Conservation (phyloP, 2,329 filamentous ascomycete genomes). For the Hirsutella minnesotensis region DNA sequence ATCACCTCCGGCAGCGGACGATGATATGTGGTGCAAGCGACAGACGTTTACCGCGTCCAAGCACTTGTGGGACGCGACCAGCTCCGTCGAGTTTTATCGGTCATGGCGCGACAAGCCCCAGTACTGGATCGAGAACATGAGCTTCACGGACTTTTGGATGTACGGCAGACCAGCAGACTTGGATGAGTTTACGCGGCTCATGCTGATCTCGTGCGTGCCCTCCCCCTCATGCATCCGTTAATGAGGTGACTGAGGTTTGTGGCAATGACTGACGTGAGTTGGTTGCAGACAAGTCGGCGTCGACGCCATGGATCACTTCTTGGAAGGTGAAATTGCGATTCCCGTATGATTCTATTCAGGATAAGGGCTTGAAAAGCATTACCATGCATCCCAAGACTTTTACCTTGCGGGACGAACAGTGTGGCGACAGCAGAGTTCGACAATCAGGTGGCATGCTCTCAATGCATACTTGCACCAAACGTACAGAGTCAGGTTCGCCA, state of each 20-base stretch:
- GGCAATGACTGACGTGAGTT: too few species aligned
- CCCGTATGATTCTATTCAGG: slow-evolving; percentile 3
- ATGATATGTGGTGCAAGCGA: slow-evolving; percentile 5
- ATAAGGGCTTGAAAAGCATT: too few species aligned
- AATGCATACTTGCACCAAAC: too few species aligned
- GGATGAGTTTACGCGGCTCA: slow-evolving; percentile 26
- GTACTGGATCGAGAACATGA: slow-evolving; percentile 20
- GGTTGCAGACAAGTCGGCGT: slow-evolving; percentile 20
- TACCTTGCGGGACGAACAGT: too few species aligned
- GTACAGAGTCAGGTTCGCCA: too few species aligned
- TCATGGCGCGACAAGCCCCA: slow-evolving; percentile 32
- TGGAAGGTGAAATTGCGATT: slow-evolving; percentile 15
- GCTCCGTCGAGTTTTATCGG: slow-evolving; percentile 28
- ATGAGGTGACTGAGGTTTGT: too few species aligned
- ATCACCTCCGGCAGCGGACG: slow-evolving; percentile 1
- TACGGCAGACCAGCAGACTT: slow-evolving; percentile 23
- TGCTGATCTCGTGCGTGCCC: slow-evolving; percentile 24
- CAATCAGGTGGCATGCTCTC: too few species aligned
- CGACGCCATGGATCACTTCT: slow-evolving; percentile 24
- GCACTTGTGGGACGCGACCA: slow-evolving; percentile 29
- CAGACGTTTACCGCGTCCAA: slow-evolving; percentile 24
- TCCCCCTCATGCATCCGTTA: not conserved
- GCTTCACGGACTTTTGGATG: slow-evolving; percentile 24
- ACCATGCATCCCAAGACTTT: too few species aligned
- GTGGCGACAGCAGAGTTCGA: too few species aligned